Percentiles rank a stretch among this genome's conserved stretches.
These are phyloP conservation scores for Globisporangium rhizosaccharum DNA, from an alignment of 352 stramenopile species.

Conservation along the genomic window DNA sequence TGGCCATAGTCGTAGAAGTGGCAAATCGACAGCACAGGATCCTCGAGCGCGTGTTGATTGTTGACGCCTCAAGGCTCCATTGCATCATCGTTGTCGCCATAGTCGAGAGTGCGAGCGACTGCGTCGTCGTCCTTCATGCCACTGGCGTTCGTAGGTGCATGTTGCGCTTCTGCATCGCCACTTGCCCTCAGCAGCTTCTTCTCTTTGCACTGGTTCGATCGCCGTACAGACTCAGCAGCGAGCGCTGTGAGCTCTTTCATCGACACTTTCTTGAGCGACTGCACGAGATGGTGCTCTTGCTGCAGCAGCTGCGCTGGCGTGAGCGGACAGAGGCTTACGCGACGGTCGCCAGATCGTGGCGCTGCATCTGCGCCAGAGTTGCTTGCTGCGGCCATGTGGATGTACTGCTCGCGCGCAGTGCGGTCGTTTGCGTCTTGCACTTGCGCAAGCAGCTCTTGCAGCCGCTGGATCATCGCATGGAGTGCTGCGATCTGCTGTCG, in stretches of 20 bases:
- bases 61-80: conserved; percentile 11
- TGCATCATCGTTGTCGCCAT: conserved; percentile 11
- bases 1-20: background rate
- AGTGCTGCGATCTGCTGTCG: conserved; percentile 26
- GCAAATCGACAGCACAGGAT: background rate
- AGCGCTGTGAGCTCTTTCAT: conserved; percentile 38
- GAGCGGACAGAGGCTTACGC: conserved; percentile 30
- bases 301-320: conserved; percentile 32
- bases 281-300: conserved; percentile 37
- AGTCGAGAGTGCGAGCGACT: conserved; percentile 15
- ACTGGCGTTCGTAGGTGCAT: too few relatives aligned
- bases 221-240: conserved; percentile 24
- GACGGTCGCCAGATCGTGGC: conserved; percentile 1
- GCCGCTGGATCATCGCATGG: conserved; percentile 25
- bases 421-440: conserved; percentile 33
- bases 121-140: background rate
- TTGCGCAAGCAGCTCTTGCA: conserved; percentile 24
- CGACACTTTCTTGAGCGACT: conserved; percentile 44
- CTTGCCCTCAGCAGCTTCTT: background rate
- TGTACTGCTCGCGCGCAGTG: conserved; percentile 25
- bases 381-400: conserved; percentile 22
- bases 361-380: background rate
- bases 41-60: background rate
- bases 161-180: background rate
- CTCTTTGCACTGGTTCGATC: conserved; percentile 19